These are phyloP conservation scores for Groenewaldozyma tartarivorans DNA, from an alignment of 805 yeast species.

Conservation along the genomic window DNA sequence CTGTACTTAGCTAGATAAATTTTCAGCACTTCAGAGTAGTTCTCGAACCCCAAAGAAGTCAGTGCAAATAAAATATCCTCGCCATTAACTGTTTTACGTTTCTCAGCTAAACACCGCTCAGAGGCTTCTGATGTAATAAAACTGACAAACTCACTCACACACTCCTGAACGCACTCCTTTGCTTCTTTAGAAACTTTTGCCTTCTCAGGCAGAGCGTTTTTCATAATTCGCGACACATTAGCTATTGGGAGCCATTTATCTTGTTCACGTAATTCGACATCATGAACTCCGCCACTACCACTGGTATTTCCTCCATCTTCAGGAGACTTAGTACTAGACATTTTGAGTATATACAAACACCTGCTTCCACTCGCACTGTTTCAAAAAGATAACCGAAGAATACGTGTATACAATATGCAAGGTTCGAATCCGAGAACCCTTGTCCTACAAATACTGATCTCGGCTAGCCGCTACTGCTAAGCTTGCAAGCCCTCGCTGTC, in stretches of 20 bases:
- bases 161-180: slow-evolving; percentile 67
- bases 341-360: not conserved
- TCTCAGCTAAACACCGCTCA: slow-evolving; percentile 54
- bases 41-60: slow-evolving; percentile 58
- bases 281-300: slow-evolving; percentile 17
- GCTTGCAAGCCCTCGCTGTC: no score
- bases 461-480: no score
- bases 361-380: no score
- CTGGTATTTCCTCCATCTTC: slow-evolving; percentile 8
- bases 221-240: slow-evolving; percentile 65
- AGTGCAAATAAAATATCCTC: slow-evolving; percentile 58
- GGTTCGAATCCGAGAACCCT: no score
- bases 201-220: slow-evolving; percentile 56
- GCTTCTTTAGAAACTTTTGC: slow-evolving; percentile 76
- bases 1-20: slow-evolving; percentile 61
- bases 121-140: slow-evolving; percentile 59
- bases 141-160: slow-evolving; percentile 58
- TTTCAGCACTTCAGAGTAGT: slow-evolving; percentile 58
- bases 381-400: no score
- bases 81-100: slow-evolving; percentile 61
- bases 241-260: slow-evolving; percentile 56
- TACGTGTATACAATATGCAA: no score
- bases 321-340: slow-evolving; percentile 9
- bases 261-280: slow-evolving; percentile 48
- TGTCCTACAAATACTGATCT: no score